Evolutionary conservation across 2,329 filamentous ascomycete species (phyloP).

Genomic region (Penicillium sp.): DNA sequence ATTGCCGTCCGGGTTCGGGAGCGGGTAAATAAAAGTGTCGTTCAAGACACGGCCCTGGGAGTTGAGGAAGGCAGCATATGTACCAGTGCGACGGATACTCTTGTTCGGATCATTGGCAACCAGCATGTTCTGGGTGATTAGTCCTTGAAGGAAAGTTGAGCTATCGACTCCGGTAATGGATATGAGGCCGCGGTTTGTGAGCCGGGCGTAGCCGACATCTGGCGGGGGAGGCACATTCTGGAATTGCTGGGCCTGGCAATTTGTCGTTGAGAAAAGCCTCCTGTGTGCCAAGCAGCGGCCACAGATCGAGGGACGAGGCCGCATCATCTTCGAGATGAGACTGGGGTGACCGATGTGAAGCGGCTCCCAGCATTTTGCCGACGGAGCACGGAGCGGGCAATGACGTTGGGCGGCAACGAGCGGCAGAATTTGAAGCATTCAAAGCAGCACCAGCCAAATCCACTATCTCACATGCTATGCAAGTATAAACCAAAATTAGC

Average conservation of each 20-base stretch:
- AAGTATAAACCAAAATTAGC: background rate
- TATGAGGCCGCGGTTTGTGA: constrained; percentile 77
- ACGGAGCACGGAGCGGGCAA: constrained; percentile 16
- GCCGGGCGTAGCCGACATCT: constrained; percentile 49
- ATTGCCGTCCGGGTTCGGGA: constrained; percentile 40
- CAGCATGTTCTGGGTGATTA: constrained; percentile 74
- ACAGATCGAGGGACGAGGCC: constrained; percentile 34
- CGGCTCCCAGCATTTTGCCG: constrained; percentile 27
- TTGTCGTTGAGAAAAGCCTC: constrained; percentile 35
- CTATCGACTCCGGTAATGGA: constrained; percentile 78
- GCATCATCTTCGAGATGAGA: constrained; percentile 33
- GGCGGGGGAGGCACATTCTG: constrained; percentile 40
- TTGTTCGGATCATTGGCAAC: constrained; percentile 45
- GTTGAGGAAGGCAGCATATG: constrained; percentile 84
- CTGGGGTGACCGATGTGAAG: constrained; percentile 14
- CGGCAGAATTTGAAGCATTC: constrained; percentile 28
- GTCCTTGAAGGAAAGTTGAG: constrained; percentile 81
- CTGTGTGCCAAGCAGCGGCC: constrained; percentile 30
- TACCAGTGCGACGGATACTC: constrained; percentile 50
- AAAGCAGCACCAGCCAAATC: background rate
- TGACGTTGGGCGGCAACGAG: constrained; percentile 31
- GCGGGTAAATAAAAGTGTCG: constrained; percentile 86
- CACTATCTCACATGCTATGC: background rate
- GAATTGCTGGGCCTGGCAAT: constrained; percentile 12
- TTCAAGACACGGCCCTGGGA: constrained; percentile 81